Conservation (phyloP, 2,329 filamentous ascomycete genomes). For the Aspergillus sojae region DNA sequence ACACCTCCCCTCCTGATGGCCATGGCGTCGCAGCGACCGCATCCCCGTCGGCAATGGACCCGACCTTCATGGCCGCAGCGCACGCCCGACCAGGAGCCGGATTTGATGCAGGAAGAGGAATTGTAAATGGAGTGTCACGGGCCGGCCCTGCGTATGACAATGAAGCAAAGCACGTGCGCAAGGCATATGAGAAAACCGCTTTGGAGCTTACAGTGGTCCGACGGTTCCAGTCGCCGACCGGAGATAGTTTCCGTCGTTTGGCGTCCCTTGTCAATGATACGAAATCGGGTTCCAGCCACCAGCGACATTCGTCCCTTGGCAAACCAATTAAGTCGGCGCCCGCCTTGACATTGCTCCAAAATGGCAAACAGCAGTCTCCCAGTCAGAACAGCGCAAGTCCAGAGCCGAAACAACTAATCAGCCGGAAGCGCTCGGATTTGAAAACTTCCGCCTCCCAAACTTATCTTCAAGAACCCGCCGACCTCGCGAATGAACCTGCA, state of each 20-base stretch:
- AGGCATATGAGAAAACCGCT: constrained; percentile 48
- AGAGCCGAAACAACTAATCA: constrained; percentile 26
- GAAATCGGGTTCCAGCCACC: constrained; percentile 16
- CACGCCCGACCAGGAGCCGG: constrained; percentile 33
- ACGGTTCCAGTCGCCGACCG: constrained; percentile 48
- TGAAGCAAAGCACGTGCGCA: constrained; percentile 44
- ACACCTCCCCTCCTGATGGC: constrained; percentile 46
- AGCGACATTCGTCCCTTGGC: constrained; percentile 27
- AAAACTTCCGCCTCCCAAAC: constrained; percentile 31
- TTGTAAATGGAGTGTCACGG: constrained; percentile 34
- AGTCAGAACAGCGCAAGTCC: constrained; percentile 24
- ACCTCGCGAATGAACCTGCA: constrained; percentile 31
- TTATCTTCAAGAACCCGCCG: constrained; percentile 37
- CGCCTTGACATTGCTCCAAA: constrained; percentile 34
- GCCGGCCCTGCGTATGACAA: constrained; percentile 33
- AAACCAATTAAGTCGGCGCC: constrained; percentile 41
- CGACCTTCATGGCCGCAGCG: constrained; percentile 33
- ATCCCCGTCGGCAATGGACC: constrained; percentile 40
- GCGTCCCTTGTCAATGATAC: constrained; percentile 29
- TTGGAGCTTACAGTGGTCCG: constrained; percentile 49
- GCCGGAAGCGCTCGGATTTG: constrained; percentile 24
- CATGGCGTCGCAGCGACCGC: constrained; percentile 36
- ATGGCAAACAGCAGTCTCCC: constrained; percentile 23
- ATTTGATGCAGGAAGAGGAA: constrained; percentile 32
- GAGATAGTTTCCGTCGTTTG: constrained; percentile 46